Conservation (phyloP, 2,329 filamentous ascomycete species). For the Aaosphaeria arxii region DNA sequence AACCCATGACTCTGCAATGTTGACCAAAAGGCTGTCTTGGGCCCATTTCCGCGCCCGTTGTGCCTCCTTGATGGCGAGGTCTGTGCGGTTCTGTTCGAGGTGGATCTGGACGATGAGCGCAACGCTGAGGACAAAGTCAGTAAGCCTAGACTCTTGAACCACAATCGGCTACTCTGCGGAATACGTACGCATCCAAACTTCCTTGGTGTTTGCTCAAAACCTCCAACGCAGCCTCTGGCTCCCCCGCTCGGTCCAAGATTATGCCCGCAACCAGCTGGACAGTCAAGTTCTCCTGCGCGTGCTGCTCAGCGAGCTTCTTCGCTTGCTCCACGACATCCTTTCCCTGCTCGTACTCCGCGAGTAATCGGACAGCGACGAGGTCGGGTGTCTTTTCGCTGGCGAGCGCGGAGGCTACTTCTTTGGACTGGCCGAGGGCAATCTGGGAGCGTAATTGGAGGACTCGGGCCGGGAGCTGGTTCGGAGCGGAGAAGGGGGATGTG, state of each 20-base stretch:
- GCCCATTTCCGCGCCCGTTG: slow-evolving; percentile 85
- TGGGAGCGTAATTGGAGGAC: slow-evolving; percentile 78
- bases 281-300: slow-evolving; percentile 66
- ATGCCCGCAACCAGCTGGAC: slow-evolving; percentile 84
- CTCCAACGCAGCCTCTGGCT: slow-evolving; percentile 80
- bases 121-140: slow-evolving; percentile 52
- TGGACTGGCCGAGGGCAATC: slow-evolving; percentile 75
- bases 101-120: slow-evolving; percentile 90
- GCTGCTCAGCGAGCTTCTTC: slow-evolving; percentile 65
- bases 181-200: slow-evolving; percentile 66
- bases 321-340: slow-evolving; percentile 54
- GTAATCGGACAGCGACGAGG: slow-evolving; percentile 70
- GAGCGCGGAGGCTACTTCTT: slow-evolving; percentile 67
- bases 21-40: slow-evolving; percentile 89
- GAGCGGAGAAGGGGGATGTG: slow-evolving; percentile 70
- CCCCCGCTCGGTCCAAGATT: slow-evolving; percentile 74
- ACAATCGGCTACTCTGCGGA: not conserved
- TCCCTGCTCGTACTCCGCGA: slow-evolving; percentile 61
- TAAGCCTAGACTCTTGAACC: not conserved
- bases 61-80: slow-evolving; percentile 88
- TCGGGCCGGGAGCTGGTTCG: slow-evolving; percentile 73
- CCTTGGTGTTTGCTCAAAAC: slow-evolving; percentile 81
- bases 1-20: slow-evolving; percentile 94
- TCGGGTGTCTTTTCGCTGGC: slow-evolving; percentile 66
- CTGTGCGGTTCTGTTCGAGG: slow-evolving; percentile 84